phyloP scores from a whole-genome alignment of 345 rosid species.

The Citrus glauca region DNA sequence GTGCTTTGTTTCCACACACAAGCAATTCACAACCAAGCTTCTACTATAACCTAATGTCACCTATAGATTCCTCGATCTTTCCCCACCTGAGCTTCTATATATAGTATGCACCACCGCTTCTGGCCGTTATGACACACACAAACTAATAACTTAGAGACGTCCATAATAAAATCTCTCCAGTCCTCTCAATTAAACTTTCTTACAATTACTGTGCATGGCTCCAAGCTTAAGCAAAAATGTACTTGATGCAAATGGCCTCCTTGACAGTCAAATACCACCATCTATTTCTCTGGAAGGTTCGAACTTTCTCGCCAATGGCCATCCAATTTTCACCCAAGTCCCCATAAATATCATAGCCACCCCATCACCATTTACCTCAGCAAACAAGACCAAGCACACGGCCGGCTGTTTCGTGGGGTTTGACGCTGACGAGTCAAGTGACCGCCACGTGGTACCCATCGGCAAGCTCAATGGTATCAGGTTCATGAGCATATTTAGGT shows the following conservation, averaged over 20 bases:
- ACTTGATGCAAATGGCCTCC: not conserved
- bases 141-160: not conserved
- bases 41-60: too few relatives aligned
- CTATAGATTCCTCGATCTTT: not conserved
- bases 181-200: too few relatives aligned
- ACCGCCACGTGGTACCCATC: conserved; percentile 20
- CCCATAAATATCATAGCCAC: conserved; percentile 13
- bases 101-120: not conserved
- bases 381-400: conserved; percentile 1
- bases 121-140: not conserved
- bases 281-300: conserved; percentile 13
- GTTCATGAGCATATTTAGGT: conserved; percentile 43
- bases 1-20: not conserved
- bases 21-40: not conserved
- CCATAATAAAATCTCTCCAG: too few relatives aligned
- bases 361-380: conserved; percentile 1
- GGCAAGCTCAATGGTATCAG: conserved; percentile 19
- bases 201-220: conserved; percentile 11
- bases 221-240: conserved; percentile 22
- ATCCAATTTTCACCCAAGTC: conserved; percentile 21
- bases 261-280: not conserved
- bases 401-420: conserved; percentile 35
- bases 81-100: conserved; percentile 4
- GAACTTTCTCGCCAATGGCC: conserved; percentile 21
- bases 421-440: conserved; percentile 9